Conservation (phyloP, 805 yeast genomes). For the Barnettozyma pratensis region DNA sequence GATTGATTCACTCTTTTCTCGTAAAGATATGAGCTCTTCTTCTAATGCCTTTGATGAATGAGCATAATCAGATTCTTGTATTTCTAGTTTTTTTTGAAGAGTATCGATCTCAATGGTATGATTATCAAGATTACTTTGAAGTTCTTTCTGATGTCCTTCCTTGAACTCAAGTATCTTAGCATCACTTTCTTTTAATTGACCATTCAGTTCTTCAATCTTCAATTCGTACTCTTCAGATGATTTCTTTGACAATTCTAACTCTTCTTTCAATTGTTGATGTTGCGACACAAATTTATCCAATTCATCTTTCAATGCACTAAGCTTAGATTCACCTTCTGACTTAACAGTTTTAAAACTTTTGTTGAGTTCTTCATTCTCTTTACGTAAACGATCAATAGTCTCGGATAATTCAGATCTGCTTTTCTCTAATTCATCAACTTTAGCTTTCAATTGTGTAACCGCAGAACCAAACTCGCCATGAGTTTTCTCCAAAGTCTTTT, state of each 20-base stretch:
- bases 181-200: constrained; percentile 6
- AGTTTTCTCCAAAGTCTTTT: constrained; percentile 10
- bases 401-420: constrained; percentile 3
- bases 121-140: not conserved
- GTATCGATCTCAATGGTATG: not conserved
- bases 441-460: constrained; percentile 9
- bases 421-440: constrained; percentile 13
- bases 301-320: constrained; percentile 3
- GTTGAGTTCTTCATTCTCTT: constrained; percentile 8
- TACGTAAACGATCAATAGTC: no score
- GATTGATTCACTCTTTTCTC: not conserved
- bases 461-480: constrained; percentile 12
- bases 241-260: constrained; percentile 10
- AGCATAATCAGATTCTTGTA: not conserved
- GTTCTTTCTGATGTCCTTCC: constrained; percentile 10
- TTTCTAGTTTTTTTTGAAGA: not conserved
- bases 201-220: constrained; percentile 10
- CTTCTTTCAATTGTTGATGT: constrained; percentile 3
- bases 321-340: not conserved
- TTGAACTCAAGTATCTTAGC: constrained; percentile 1
- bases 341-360: not conserved
- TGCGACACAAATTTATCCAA: constrained; percentile 4
- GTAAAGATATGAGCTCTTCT: not conserved
- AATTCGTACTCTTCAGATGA: constrained; percentile 5
- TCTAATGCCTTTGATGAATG: not conserved